These are phyloP conservation scores for Kodamaea kaohsiungensis DNA, from an alignment of 805 yeast species.

Conservation along the genomic window DNA sequence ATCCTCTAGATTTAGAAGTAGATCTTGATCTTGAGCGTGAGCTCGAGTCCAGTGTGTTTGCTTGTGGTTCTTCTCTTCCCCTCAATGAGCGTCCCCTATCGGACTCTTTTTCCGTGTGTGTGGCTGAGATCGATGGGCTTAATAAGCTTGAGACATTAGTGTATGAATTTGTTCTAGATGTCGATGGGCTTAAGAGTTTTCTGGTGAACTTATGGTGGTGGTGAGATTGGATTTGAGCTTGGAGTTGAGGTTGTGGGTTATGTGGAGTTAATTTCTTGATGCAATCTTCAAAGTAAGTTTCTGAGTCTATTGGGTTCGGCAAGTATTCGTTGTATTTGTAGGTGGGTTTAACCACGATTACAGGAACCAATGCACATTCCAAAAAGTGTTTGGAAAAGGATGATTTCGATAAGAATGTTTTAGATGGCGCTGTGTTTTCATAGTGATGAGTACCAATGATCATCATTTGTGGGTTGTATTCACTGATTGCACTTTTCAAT, in stretches of 20 bases:
- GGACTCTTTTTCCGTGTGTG: neutral
- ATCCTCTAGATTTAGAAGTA: slow-evolving; percentile 17
- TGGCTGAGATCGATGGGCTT: neutral
- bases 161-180: slow-evolving; percentile 8
- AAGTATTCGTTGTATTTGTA: slow-evolving; percentile 34
- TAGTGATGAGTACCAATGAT: slow-evolving; percentile 42
- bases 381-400: slow-evolving; percentile 42
- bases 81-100: slow-evolving; percentile 2
- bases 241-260: neutral
- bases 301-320: slow-evolving; percentile 31
- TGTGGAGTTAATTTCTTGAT: slow-evolving; percentile 25
- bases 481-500: slow-evolving; percentile 40
- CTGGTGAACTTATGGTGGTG: slow-evolving; percentile 1
- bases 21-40: slow-evolving; percentile 19
- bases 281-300: slow-evolving; percentile 38
- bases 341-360: slow-evolving; percentile 42
- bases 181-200: slow-evolving; percentile 8
- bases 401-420: slow-evolving; percentile 32
- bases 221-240: neutral
- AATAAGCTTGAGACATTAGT: slow-evolving; percentile 3
- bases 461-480: slow-evolving; percentile 48
- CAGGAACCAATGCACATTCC: slow-evolving; percentile 46
- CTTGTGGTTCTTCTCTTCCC: neutral
- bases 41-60: neutral
- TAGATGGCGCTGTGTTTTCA: slow-evolving; percentile 18